A percentile compares a stretch with the other conserved stretches of the same genome.
phyloP scores from a whole-genome alignment of 1,139 yeast genomes.

The Candida freyschussii region DNA sequence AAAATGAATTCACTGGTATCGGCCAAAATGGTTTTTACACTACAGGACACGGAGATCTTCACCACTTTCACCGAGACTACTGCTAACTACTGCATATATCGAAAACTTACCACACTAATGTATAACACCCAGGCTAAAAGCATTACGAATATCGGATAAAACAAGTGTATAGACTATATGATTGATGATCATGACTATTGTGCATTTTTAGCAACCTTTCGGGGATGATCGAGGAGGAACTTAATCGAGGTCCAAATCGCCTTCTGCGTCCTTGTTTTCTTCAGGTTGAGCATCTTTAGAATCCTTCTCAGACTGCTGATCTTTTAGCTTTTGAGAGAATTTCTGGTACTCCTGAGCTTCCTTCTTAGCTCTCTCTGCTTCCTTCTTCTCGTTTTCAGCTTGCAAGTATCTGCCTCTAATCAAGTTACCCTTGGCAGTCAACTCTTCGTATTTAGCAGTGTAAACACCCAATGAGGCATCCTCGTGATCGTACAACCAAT shows the following conservation, averaged over 20 bases:
- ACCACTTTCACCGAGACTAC: too few relatives aligned
- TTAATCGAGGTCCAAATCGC: conserved; percentile 33
- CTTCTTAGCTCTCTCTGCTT: conserved; percentile 78
- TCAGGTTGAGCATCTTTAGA: conserved; percentile 17
- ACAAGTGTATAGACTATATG: too few relatives aligned
- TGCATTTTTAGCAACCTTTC: too few relatives aligned
- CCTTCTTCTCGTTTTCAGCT: conserved; percentile 93
- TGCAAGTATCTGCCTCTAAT: conserved; percentile 93
- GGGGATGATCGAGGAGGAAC: too few relatives aligned
- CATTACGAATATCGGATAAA: too few relatives aligned
- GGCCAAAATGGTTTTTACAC: too few relatives aligned
- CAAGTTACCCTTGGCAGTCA: conserved; percentile 90
- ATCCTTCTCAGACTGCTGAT: conserved; percentile 48
- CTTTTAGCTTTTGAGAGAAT: conserved; percentile 88
- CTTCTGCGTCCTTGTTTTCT: conserved; percentile 34
- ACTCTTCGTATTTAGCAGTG: conserved; percentile 97
- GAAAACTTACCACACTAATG: too few relatives aligned
- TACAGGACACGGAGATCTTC: too few relatives aligned
- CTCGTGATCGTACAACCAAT: conserved; percentile 97
- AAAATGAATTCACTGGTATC: too few relatives aligned
- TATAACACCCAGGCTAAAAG: too few relatives aligned
- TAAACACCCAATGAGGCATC: conserved; percentile 95
- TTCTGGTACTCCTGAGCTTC: conserved; percentile 86
- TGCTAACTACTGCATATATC: too few relatives aligned
- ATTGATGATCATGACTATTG: too few relatives aligned